Evolutionary conservation across 2,329 filamentous ascomycete species (phyloP).

Genomic region (Hypoxylon sp.): DNA sequence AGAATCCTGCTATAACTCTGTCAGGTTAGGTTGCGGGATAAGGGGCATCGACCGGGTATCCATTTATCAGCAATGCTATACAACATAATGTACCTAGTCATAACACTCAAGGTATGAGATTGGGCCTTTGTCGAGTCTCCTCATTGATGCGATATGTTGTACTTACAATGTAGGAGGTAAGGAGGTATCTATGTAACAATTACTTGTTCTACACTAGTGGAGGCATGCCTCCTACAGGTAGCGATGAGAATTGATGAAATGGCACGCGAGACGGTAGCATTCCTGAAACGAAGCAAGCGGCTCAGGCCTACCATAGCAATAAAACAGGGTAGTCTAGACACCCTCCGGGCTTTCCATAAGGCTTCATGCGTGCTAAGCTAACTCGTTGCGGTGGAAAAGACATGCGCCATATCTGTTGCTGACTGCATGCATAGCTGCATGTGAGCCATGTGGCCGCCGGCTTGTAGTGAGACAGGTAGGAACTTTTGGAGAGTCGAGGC

Average conservation of each 20-base stretch:
- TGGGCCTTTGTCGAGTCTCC: background rate
- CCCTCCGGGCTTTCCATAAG: conserved; percentile 5
- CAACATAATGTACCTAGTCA: background rate
- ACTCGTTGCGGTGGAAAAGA: background rate
- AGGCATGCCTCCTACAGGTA: background rate
- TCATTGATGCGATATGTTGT: too few relatives aligned
- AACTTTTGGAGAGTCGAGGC: conserved; percentile 27
- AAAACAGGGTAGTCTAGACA: conserved; percentile 8
- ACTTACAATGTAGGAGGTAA: too few relatives aligned
- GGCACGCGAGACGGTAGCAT: conserved; percentile 20
- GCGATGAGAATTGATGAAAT: conserved; percentile 15
- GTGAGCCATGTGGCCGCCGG: conserved; percentile 39
- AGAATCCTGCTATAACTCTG: conserved; percentile 21
- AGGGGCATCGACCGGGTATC: conserved; percentile 2
- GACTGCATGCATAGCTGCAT: conserved; percentile 32
- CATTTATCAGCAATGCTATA: conserved; percentile 7
- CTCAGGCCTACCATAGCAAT: conserved; percentile 6
- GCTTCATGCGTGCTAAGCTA: conserved; percentile 14
- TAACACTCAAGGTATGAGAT: conserved; percentile 8
- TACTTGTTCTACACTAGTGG: too few relatives aligned
- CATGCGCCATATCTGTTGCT: conserved; percentile 27
- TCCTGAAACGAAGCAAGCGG: conserved; percentile 16
- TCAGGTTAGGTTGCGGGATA: conserved; percentile 15
- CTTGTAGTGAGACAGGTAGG: conserved; percentile 18
- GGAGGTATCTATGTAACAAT: too few relatives aligned